These are phyloP conservation scores for Garcia nutans DNA, from an alignment of 345 rosid species.

Conservation along the genomic window DNA sequence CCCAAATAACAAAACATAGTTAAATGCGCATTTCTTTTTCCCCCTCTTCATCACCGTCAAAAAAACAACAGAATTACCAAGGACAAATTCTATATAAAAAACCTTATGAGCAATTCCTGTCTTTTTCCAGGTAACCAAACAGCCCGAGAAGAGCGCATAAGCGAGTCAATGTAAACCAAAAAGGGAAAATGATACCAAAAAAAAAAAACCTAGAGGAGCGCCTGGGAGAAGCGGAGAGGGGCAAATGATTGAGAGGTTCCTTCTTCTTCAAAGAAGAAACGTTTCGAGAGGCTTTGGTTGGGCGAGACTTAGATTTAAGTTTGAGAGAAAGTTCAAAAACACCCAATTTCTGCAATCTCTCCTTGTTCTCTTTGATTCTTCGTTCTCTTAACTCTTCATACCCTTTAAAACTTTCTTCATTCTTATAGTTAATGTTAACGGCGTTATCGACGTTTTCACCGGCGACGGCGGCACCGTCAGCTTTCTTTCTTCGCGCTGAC, in stretches of 20 bases:
- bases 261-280: not conserved
- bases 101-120: not conserved
- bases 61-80: not conserved
- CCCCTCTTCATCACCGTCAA: not conserved
- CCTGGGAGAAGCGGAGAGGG: conserved; percentile 15
- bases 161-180: not conserved
- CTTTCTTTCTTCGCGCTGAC: conserved; percentile 3
- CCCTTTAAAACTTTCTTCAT: not conserved
- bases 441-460: not conserved
- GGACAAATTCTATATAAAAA: not conserved
- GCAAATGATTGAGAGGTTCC: not conserved
- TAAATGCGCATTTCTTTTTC: not conserved
- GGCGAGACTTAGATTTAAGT: conserved; percentile 11
- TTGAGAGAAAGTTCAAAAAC: conserved; percentile 26
- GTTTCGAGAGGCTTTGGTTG: not conserved
- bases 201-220: conserved; percentile 34
- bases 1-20: not conserved
- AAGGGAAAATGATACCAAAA: not conserved
- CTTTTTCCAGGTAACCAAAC: not conserved
- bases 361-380: conserved; percentile 38
- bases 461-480: not conserved
- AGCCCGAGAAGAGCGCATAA: not conserved
- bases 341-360: conserved; percentile 37
- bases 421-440: not conserved
- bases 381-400: conserved; percentile 33